Percentiles rank a stretch among this genome's conserved stretches.
Conservation (phyloP, 2,329 filamentous ascomycete species). For the Botrytis fabae region DNA sequence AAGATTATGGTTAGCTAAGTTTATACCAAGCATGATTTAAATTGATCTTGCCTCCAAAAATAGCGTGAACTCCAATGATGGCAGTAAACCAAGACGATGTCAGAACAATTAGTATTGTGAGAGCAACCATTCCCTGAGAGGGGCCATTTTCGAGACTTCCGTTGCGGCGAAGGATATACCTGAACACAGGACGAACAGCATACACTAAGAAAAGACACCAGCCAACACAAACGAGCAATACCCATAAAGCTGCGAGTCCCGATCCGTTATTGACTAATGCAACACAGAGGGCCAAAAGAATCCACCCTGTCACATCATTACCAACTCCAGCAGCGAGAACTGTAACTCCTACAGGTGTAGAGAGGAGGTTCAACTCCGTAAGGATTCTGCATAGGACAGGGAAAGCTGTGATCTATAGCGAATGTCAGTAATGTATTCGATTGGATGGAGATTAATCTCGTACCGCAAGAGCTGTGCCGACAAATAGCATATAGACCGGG, state of each 20-base stretch:
- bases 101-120: conserved; percentile 79
- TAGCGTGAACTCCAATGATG: conserved; percentile 89
- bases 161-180: conserved; percentile 71
- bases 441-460: not conserved
- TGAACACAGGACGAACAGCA: conserved; percentile 69
- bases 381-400: conserved; percentile 92
- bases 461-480: conserved; percentile 81
- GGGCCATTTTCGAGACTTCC: conserved; percentile 85
- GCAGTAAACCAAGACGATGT: conserved; percentile 83
- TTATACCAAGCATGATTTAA: not conserved
- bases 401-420: conserved; percentile 71
- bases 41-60: conserved; percentile 63
- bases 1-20: conserved; percentile 14
- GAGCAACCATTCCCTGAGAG: conserved; percentile 76
- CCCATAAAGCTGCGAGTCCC: conserved; percentile 81
- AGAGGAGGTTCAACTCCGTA: conserved; percentile 83
- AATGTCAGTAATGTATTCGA: not conserved
- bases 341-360: conserved; percentile 82
- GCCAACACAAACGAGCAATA: conserved; percentile 72
- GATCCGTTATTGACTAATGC: conserved; percentile 85
- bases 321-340: conserved; percentile 88
- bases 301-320: conserved; percentile 91
- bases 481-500: conserved; percentile 70
- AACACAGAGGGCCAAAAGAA: conserved; percentile 88
- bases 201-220: conserved; percentile 77